Percentiles rank a stretch among this genome's conserved stretches.
phyloP scores from a whole-genome alignment of 2,329 filamentous ascomycete species.

The Coniochaeta pulveracea region DNA sequence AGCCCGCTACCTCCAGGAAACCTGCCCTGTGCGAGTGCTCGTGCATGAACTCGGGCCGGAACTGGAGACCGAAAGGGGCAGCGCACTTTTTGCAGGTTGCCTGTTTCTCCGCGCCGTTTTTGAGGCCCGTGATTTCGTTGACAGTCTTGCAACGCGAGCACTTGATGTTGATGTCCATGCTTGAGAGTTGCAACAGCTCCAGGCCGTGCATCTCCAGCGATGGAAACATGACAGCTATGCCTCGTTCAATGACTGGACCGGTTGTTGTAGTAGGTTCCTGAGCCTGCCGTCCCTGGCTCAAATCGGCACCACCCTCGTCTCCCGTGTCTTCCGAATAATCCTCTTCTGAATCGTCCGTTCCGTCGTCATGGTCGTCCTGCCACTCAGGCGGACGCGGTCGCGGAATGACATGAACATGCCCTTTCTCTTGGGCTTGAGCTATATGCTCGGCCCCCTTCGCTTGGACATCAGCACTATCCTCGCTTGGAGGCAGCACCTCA shows the following conservation, averaged over 20 bases:
- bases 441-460: constrained; percentile 13
- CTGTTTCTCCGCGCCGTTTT: constrained; percentile 33
- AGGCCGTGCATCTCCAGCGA: constrained; percentile 66
- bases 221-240: constrained; percentile 71
- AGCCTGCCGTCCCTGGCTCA: constrained; percentile 14
- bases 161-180: constrained; percentile 60
- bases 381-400: constrained; percentile 73
- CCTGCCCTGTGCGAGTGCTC: constrained; percentile 63
- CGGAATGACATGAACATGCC: constrained; percentile 56
- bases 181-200: constrained; percentile 59
- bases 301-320: constrained; percentile 29
- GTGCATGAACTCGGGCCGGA: constrained; percentile 61
- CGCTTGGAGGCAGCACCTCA: constrained; percentile 9
- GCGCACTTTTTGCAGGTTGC: constrained; percentile 50
- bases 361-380: constrained; percentile 35
- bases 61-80: constrained; percentile 37
- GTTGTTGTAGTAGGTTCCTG: constrained; percentile 13
- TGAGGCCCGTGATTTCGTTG: constrained; percentile 58
- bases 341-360: constrained; percentile 27
- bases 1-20: constrained; percentile 67
- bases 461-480: constrained; percentile 10
- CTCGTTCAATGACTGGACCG: constrained; percentile 42
- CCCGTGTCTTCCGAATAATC: constrained; percentile 34
- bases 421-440: constrained; percentile 25
- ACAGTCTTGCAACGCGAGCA: constrained; percentile 68